Evolutionary conservation across 768 basidiomycete species (phyloP), one percentile per base, ranked within the genome.

Genomic region (Boletus huronensis): DNA sequence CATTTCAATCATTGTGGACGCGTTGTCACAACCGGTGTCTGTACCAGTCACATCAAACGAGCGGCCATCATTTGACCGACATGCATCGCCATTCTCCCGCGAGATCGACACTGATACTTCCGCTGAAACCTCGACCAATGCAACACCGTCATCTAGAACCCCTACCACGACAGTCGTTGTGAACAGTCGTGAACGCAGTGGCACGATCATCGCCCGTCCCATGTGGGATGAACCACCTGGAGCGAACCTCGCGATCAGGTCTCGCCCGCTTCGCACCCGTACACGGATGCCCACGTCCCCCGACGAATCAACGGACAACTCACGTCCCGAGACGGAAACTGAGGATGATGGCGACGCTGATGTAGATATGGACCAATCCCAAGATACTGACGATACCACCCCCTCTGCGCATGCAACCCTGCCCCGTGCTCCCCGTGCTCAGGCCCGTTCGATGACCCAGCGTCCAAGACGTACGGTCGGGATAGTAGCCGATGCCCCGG

Each of bases 291-390:
- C 66, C 36, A 72, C 62, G 5, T 79, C 79, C 1, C 77, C 78
- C 6, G 73, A 76, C 13, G 68, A 71, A 48, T 77, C 77, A 1
- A 74, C 76, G 0, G 75, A 76, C 31, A 79, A 75, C n/a, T 83
- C 84, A 0, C 74, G 85, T 13, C 77, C 84, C 0, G 85, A 88
- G 53, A 86, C 87, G 0, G 89, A 91, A 71, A 86, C 88, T 0
- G 90, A 94, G 66, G 87, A 88, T 47, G 88, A 88, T 43, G 84
- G 77, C 25, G 88, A 70, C n/a, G 60, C 32, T 10, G 69, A 89
- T 49, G 78, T 75, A 2, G 82, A 81, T 48, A 80, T 82, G 74
- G 81, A 79, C 48, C 70, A 61, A 52, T 54, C 72, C 62, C 64
- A 67, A 44, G 72, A 73, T 49, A 64, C 67, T 19, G 72, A 71